Base-by-base conservation (phyloP, 1,284 basidiomycete species). In the Porodaedalea pini region DNA sequence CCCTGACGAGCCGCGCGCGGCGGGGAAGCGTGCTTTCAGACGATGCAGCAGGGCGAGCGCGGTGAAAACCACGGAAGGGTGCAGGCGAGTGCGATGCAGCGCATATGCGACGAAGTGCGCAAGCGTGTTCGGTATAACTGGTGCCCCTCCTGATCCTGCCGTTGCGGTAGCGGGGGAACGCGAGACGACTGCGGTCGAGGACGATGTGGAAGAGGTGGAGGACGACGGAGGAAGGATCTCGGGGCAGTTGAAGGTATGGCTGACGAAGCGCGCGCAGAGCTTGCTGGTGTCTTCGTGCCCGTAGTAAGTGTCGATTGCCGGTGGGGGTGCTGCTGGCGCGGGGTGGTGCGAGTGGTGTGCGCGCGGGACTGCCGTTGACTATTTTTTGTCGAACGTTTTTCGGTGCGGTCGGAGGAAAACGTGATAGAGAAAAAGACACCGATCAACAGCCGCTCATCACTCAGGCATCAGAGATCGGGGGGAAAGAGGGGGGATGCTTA, bases 21-120 rank as follows among this genome's bases (percentile, higher is more conserved):
- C 91, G 17, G 94, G 94, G 72, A 95, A 96, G 27, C 92, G 87
- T 3, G 86, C 86, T 76, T 97, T 97, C 58, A 97, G 78, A 5
- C 92, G 83, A 64, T 92, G 88, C 0, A 97, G 76, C 3, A 96
- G 81, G 32, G 94, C 85, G 1, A 96, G 83, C 0, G 92, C 86
- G 1, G 92, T 90, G 65, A 91, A 92, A 0, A 90, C 94, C 41
- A 96, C 93, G 0, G 89, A 83, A 0, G 80, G 62, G 29, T 93
- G 90, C 0, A 96, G 78, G 31, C 0, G 92, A 13, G 58, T 60
- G 21, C 58, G 53, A 45, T 56, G 54, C 2, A 60, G 54, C 0
- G 61, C 90, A 66, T 96, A 96, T 0, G 92, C 94, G 64, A 94
- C 88, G 69, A 94, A 94, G 60, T 87, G 80, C 0, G 88, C 89